phyloP scores from a whole-genome alignment of 495 filamentous ascomycete genomes.

The Neurospora terricola region DNA sequence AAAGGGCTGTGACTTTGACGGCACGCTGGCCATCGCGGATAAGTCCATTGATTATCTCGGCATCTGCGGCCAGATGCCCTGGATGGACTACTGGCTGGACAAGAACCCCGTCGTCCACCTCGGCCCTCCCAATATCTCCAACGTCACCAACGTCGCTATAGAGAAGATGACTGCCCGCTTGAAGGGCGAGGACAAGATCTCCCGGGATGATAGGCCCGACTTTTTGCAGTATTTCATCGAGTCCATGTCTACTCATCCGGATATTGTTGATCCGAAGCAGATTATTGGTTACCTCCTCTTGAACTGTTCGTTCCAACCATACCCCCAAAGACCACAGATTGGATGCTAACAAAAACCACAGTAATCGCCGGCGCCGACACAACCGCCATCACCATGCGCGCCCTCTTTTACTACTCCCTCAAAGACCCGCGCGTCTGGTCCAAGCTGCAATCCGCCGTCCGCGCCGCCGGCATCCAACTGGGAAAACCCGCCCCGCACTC shows the following conservation, averaged over 20 bases:
- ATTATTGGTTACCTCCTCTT: constrained; percentile 17
- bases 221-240: constrained; percentile 24
- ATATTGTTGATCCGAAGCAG: constrained; percentile 15
- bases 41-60: constrained; percentile 16
- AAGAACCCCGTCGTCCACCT: constrained; percentile 19
- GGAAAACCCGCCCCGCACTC: constrained; percentile 11
- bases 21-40: constrained; percentile 13
- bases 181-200: constrained; percentile 13
- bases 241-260: constrained; percentile 17
- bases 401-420: constrained; percentile 26
- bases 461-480: constrained; percentile 1
- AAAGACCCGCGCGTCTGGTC: constrained; percentile 17
- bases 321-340: too few species aligned
- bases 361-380: constrained; percentile 37
- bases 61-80: constrained; percentile 20
- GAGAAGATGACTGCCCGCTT: constrained; percentile 12
- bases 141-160: constrained; percentile 13
- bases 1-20: constrained; percentile 15
- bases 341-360: neutral
- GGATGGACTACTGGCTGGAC: constrained; percentile 19
- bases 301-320: constrained; percentile 17
- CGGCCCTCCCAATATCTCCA: constrained; percentile 14
- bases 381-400: constrained; percentile 29
- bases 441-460: constrained; percentile 17
- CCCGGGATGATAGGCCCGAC: constrained; percentile 10